Conservation (phyloP, 2,329 filamentous ascomycete species). For the Alternaria triticina region DNA sequence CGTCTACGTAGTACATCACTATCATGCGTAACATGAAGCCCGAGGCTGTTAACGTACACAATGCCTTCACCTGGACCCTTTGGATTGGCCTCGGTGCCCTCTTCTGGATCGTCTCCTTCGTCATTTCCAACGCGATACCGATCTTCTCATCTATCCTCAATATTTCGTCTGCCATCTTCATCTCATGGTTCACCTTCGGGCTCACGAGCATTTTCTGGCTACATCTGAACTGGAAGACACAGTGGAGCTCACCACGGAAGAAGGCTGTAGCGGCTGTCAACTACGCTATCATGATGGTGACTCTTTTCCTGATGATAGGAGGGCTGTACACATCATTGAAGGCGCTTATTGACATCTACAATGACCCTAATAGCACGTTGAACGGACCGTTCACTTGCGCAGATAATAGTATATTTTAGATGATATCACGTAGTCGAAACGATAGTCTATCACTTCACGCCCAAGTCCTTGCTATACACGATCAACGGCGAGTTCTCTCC, state of each 20-base stretch:
- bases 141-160: constrained; percentile 69
- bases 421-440: neutral
- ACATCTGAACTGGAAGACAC: constrained; percentile 52
- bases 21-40: constrained; percentile 57
- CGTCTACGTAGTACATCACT: constrained; percentile 60
- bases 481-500: neutral
- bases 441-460: neutral
- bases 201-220: constrained; percentile 56
- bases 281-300: constrained; percentile 47
- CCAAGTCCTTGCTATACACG: neutral
- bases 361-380: constrained; percentile 29
- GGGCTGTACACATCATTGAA: constrained; percentile 36
- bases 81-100: constrained; percentile 65
- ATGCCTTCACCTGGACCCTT: constrained; percentile 62
- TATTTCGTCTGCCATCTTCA: constrained; percentile 63
- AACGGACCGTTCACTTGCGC: constrained; percentile 39
- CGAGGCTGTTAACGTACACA: constrained; percentile 49
- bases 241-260: constrained; percentile 44
- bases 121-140: constrained; percentile 53
- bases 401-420: constrained; percentile 39
- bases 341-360: constrained; percentile 37
- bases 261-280: constrained; percentile 55
- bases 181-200: constrained; percentile 69
- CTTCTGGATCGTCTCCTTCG: constrained; percentile 62
- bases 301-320: constrained; percentile 33